Conservation (phyloP, 495 filamentous ascomycete species). For the Tricharina praecox region DNA sequence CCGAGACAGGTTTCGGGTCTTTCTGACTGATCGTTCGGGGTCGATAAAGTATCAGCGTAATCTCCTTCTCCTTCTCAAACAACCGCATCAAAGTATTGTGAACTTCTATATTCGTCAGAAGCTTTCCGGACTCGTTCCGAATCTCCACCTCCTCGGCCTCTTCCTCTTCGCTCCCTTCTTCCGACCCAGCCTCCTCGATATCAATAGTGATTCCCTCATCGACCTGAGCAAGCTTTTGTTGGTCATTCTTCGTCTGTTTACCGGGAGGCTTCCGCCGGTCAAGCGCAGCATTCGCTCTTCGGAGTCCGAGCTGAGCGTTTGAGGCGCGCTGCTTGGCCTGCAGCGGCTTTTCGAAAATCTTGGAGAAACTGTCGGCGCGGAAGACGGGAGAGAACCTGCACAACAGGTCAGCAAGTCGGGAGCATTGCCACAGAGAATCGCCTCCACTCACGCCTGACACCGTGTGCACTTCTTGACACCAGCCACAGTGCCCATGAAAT, state of each 20-base stretch:
- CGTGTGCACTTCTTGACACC: slow-evolving; percentile 49
- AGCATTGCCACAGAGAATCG: not conserved
- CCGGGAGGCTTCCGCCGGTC: slow-evolving; percentile 2
- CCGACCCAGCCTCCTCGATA: slow-evolving; percentile 29
- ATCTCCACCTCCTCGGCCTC: not conserved
- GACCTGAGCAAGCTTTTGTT: slow-evolving; percentile 19
- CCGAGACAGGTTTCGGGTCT: slow-evolving; percentile 35
- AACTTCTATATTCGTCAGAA: slow-evolving; percentile 30
- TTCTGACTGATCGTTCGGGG: slow-evolving; percentile 42
- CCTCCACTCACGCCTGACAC: slow-evolving; percentile 45
- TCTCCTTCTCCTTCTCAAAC: slow-evolving; percentile 71
- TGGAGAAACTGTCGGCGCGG: slow-evolving; percentile 71
- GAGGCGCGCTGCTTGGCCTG: slow-evolving; percentile 48
- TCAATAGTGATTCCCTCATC: slow-evolving; percentile 30
- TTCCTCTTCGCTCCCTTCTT: slow-evolving; percentile 17
- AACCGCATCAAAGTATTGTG: slow-evolving; percentile 43
- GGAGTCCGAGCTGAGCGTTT: slow-evolving; percentile 40
- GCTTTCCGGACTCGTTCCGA: slow-evolving; percentile 7
- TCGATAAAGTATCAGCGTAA: slow-evolving; percentile 68
- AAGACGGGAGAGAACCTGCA: slow-evolving; percentile 55
- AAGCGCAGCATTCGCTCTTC: slow-evolving; percentile 15
- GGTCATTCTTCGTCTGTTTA: not conserved
- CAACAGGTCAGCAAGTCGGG: slow-evolving; percentile 7
- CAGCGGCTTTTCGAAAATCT: slow-evolving; percentile 80
- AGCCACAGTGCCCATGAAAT: slow-evolving; percentile 56